Base-by-base conservation (phyloP, 1,284 basidiomycete species). In the Singerocomus rubriflavus region DNA sequence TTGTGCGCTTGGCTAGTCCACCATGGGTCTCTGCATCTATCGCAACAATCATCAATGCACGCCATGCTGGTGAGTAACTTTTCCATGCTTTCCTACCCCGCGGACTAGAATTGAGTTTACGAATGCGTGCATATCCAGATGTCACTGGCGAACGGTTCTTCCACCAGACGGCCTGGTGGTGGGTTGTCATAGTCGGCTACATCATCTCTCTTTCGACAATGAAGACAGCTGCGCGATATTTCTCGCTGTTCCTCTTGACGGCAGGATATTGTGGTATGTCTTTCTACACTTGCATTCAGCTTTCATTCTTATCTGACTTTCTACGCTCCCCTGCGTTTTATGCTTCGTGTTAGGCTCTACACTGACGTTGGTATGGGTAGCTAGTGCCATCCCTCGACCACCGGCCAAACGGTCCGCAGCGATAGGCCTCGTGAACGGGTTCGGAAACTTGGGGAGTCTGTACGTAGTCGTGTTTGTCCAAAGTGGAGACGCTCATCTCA, bases 91-190 rank as follows among this genome's bases (percentile, higher is more conserved):
- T 21, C 21, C 21, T 21, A 4, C 21, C 21, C 21, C 21, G 4
- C 21, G 21, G 21, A 21, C 21, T 21, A 21, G 21, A 21, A 4
- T 21, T 21, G 21, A 21, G 21, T 21, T 21, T 55, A 56, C 71
- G 57, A 60, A 50, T 48, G 51, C 35, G 45, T 5, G 5, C 4
- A 11, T 11, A 7, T 32, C 16, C 45, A 81, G 81, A 85, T 55
- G 71, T 70, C 42, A 80, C 79, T 4, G 82, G 83, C 1, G 84
- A 85, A 59, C 76, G 83, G 5, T 88, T 79, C 69, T 84, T 84
- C 71, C 86, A 89, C 62, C 77, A 86, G 29, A 67, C 77, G 9
- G 70, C 60, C 4, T 79, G 76, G 68, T 81, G 77, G 78, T 84
- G 80, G 80, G 74, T 69, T 14, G 75, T 77, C 44, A 78, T 85